Evolutionary conservation across 768 basidiomycete species (phyloP), one percentile per base, ranked within the genome.

Genomic region (Chalciporus piperatus): DNA sequence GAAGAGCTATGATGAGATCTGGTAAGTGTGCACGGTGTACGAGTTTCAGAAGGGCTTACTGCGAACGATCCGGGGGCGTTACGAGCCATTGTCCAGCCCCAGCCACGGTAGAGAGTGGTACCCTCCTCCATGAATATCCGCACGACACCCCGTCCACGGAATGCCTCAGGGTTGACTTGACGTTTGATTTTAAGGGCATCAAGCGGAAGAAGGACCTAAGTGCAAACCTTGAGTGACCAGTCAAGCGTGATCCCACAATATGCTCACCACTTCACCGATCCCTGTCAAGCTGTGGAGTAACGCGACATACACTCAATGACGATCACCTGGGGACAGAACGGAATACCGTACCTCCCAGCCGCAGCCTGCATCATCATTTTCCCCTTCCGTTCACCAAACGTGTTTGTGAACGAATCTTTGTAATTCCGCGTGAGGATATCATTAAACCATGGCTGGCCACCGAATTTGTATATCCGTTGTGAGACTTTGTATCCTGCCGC

Each of bases 121-220:
- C 94, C 92, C 67, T 98, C 96, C 59, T 99, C 95, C 66, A 83
- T 70, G 70, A 99, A 82, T 60, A 99, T 92, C 48, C 88, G 87
- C 49, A 97, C 56, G 59, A 94, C 79, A 17, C 94, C 93, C 22
- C 96, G 90, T 33, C 94, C 94, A 32, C 92, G 89, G 83, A 99
- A 93, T 1, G 96, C 96, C 63, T 98, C 97, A 1, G 96, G 96
- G 74, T 99, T 99, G 50, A 89, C 91, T 75, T 99, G 96, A 47
- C 94, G 87, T 76, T 97, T 98, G 72, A 99, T 98, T 74, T 99
- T 99, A 67, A 99, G 84, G 20, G 84, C 95, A 65, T 99, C 96
- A 6, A 98, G 80, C 3, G 96, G 96, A 32, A 99, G 83, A n/a
- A 99, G 84, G 30, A 96, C 84, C 86, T 87, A 55, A 16, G 14